Conservation (phyloP, 257 asterid species). For the Solanum lignicaule region DNA sequence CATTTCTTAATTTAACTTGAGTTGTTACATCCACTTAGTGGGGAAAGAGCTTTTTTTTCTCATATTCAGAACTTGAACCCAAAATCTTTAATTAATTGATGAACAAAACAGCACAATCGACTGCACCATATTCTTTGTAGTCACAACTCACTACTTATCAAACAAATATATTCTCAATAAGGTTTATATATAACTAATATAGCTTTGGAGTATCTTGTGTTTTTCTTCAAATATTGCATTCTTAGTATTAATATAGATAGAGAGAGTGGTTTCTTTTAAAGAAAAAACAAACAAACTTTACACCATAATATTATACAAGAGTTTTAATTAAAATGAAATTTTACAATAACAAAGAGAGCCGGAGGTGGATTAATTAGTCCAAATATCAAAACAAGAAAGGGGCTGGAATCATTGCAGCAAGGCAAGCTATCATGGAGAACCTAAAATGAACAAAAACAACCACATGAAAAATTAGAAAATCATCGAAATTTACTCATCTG, state of each 20-base stretch:
- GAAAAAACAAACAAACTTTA: neutral
- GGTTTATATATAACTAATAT: neutral
- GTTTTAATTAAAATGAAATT: no score
- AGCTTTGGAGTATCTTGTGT: neutral
- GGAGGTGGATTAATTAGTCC: neutral
- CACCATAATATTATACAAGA: neutral
- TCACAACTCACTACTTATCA: neutral
- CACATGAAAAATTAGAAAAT: neutral
- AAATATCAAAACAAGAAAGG: neutral
- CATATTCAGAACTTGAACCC: no score
- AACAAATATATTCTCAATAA: neutral
- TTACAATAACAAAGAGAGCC: neutral
- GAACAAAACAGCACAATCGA: accelerated
- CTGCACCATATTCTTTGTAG: neutral
- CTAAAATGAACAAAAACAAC: neutral
- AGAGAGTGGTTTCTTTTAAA: neutral
- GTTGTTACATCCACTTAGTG: no score
- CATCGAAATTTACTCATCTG: neutral
- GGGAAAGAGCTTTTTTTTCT: no score
- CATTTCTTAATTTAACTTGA: neutral
- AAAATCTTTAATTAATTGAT: no score
- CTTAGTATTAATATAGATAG: neutral
- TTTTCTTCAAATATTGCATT: neutral
- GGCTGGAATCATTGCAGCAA: neutral
- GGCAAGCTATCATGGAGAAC: neutral